phyloP scores from a whole-genome alignment of 2,329 filamentous ascomycete genomes.

The Ambrosiella cleistominuta region DNA sequence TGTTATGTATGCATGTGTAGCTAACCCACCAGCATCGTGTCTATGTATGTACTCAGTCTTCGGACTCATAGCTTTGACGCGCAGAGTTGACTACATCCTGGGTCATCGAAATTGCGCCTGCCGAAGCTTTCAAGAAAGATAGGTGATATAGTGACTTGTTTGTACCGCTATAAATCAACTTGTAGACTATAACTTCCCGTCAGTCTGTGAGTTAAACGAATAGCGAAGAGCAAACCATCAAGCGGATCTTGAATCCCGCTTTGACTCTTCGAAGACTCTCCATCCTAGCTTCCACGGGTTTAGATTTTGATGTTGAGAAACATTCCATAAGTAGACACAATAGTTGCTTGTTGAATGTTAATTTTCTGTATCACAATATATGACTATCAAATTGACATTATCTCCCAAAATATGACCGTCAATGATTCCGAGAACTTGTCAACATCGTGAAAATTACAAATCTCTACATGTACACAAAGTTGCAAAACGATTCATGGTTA shows the following conservation, averaged over 20 bases:
- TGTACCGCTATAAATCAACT: slow-evolving; percentile 13
- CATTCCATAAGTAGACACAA: slow-evolving; percentile 25
- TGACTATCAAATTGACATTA: no score
- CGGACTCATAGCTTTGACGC: no score
- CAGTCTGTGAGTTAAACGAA: slow-evolving; percentile 86
- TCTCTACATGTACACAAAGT: no score
- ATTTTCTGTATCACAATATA: no score
- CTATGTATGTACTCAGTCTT: background rate
- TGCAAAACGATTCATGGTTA: no score
- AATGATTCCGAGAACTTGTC: no score
- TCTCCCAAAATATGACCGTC: no score
- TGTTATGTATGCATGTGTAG: slow-evolving; percentile 9
- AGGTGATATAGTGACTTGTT: background rate
- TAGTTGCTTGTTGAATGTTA: no score
- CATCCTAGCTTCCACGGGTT: slow-evolving; percentile 41
- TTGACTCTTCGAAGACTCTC: slow-evolving; percentile 68
- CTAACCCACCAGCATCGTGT: background rate
- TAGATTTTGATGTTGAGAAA: slow-evolving; percentile 77
- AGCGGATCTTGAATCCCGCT: slow-evolving; percentile 31
- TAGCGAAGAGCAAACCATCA: slow-evolving; percentile 57
- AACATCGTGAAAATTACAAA: no score
- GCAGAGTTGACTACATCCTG: background rate
- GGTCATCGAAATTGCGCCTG: background rate
- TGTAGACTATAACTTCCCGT: slow-evolving; percentile 22
- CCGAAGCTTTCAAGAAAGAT: background rate